Evolutionary conservation across 73 alveolate species (phyloP), one percentile per base, ranked within the genome.

Genomic region (Paramecium sonneborni): DNA sequence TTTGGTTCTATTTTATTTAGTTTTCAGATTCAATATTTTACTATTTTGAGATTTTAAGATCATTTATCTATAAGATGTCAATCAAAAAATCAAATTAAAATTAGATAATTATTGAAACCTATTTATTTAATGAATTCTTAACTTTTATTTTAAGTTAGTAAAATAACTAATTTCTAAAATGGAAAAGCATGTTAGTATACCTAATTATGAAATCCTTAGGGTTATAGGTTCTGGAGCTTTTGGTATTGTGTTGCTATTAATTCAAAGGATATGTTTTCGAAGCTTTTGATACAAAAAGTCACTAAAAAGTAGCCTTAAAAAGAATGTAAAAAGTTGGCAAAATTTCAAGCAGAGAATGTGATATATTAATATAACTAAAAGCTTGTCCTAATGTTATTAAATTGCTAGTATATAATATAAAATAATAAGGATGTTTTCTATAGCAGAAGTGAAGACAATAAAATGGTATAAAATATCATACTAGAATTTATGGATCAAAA

Each of bases 271-370:
- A 97, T 76, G 99, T 97, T 24, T 94, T 97, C 48, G 99, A 97
- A 76, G 99, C 99, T 4, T 35, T 43, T 67, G 99, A 97, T 85
- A 74, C 95, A 41, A 92, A 88, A 41, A 94, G 92, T 44, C 62
- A 85, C 69, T 56, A 92, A 34, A 90, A 93, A 68, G 99, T 97
- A 14, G 99, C 99, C 14, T 88, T 97, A 18, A 97, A 97, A 95
- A 74, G 99, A n/a, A 96, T 98, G 18, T 89, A 96, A 28, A 97
- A 97, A 91, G 99, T 97, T 21, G 99, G 97, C 6, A 96, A 93
- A 92, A 92, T 91, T 41, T 94, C 95, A 55, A 95, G 98, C 52
- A 93, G 99, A 76, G 99, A 97, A 86, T 97, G 93, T 69, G 98
- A 97, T 86, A 93, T 97, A 23, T 93, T 97, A 9, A 92, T 94